Conservation (phyloP, 2,329 filamentous ascomycete species). For the Alternaria infectoria region DNA sequence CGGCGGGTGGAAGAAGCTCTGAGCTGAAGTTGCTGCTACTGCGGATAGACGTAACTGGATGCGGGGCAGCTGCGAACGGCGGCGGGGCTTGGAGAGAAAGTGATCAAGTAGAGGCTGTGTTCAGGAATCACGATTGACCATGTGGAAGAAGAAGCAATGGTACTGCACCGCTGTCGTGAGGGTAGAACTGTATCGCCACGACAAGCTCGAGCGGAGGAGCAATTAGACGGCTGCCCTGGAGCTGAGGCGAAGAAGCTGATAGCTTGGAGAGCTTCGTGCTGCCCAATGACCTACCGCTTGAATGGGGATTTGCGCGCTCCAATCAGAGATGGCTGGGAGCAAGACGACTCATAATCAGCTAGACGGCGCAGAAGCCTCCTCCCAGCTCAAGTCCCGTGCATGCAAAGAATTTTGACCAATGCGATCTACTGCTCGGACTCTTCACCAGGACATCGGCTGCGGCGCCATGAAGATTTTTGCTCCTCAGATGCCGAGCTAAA, state of each 20-base stretch:
- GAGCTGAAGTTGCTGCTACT: conserved; percentile 14
- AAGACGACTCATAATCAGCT: conserved; percentile 14
- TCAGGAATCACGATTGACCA: conserved; percentile 4
- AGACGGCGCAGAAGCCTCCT: conserved; percentile 6
- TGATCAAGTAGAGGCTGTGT: conserved; percentile 9
- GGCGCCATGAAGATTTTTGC: conserved; percentile 14
- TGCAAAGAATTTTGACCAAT: conserved; percentile 9
- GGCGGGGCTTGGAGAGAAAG: conserved; percentile 10
- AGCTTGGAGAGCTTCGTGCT: conserved; percentile 14
- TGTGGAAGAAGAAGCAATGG: neutral
- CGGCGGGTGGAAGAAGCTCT: conserved; percentile 6
- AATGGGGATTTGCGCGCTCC: conserved; percentile 11
- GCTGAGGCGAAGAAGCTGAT: conserved; percentile 13
- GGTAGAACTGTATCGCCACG: conserved; percentile 14
- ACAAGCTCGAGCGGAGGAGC: conserved; percentile 14
- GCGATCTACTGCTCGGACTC: conserved; percentile 1
- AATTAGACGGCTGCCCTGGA: conserved; percentile 13
- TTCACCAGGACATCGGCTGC: conserved; percentile 8
- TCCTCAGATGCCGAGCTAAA: conserved; percentile 8
- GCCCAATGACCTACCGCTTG: conserved; percentile 16
- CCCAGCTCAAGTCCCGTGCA: conserved; percentile 11
- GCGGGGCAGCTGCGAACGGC: conserved; percentile 14
- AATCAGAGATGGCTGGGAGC: conserved; percentile 10
- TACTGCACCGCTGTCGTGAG: conserved; percentile 2
- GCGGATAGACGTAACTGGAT: conserved; percentile 14